Conservation (phyloP, 768 basidiomycete species). For the Phylloporus rhodoxanthus region DNA sequence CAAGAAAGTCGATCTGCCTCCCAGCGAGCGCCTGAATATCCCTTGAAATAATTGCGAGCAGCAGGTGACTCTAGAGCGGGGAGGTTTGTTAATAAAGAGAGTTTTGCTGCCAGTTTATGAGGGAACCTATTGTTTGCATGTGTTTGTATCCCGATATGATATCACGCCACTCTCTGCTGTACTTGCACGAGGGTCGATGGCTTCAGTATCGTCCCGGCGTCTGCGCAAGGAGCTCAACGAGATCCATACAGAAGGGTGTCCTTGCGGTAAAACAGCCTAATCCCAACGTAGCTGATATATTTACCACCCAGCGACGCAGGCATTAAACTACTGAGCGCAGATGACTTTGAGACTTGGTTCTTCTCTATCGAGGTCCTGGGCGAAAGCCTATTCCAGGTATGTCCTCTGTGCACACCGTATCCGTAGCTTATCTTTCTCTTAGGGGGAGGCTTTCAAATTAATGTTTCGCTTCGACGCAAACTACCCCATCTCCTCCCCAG, state of each 20-base stretch:
- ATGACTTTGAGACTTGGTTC: conserved; percentile 73
- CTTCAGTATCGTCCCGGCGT: conserved; percentile 57
- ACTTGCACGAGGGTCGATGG: conserved; percentile 37
- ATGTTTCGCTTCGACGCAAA: conserved; percentile 76
- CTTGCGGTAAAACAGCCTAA: conserved; percentile 43
- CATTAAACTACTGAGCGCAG: conserved; percentile 66
- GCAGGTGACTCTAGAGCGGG: conserved; percentile 71
- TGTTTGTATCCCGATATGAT: conserved; percentile 29
- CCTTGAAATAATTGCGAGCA: conserved; percentile 36
- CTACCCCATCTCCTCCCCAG: conserved; percentile 85
- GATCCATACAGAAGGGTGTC: conserved; percentile 59
- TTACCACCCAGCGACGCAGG: conserved; percentile 38
- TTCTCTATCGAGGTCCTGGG: conserved; percentile 82
- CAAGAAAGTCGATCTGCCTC: conserved; percentile 46
- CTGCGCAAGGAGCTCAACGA: conserved; percentile 68
- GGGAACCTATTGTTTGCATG: conserved; percentile 30
- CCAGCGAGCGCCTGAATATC: conserved; percentile 63
- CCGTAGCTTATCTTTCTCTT: conserved; percentile 3
- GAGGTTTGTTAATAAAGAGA: conserved; percentile 37
- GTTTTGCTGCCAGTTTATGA: conserved; percentile 21
- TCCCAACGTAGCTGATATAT: neutral
- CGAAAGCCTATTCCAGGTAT: conserved; percentile 70
- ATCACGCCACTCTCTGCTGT: neutral
- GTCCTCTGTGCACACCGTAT: conserved; percentile 4
- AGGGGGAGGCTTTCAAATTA: conserved; percentile 74